Conservation (phyloP, 768 basidiomycete species). For the Boletus rubropictus region DNA sequence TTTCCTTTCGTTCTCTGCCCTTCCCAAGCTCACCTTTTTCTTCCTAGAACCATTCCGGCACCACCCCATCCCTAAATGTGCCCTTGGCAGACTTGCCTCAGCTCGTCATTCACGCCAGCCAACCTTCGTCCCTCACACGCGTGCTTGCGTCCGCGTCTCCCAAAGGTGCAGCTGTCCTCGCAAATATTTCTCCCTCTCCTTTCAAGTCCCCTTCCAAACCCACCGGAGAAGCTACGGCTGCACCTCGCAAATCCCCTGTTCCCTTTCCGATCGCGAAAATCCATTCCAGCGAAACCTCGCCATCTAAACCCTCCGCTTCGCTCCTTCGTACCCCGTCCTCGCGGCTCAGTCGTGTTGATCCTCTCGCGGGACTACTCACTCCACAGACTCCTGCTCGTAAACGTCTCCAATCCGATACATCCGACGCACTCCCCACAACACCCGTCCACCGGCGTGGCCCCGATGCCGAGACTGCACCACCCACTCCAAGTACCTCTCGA, state of each 20-base stretch:
- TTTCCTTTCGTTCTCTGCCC: not conserved
- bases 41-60: conserved; percentile 46
- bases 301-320: conserved; percentile 41
- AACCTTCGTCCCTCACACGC: conserved; percentile 64
- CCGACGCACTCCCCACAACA: conserved; percentile 50
- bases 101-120: conserved; percentile 40
- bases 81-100: conserved; percentile 64
- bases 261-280: conserved; percentile 46
- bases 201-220: conserved; percentile 38
- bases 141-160: conserved; percentile 71
- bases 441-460: conserved; percentile 59
- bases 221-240: conserved; percentile 21
- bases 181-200: conserved; percentile 31
- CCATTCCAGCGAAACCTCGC: conserved; percentile 33
- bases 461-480: conserved; percentile 49
- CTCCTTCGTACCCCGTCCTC: conserved; percentile 66
- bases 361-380: conserved; percentile 34
- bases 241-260: conserved; percentile 13
- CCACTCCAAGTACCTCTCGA: conserved; percentile 70
- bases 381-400: conserved; percentile 37
- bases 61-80: conserved; percentile 44
- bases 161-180: conserved; percentile 39
- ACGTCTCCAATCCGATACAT: conserved; percentile 39
- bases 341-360: conserved; percentile 33
- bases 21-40: conserved; percentile 10